A percentile compares a stretch with the other conserved stretches of the same genome.
phyloP scores from a whole-genome alignment of 768 basidiomycete genomes.

The Phylloporus sp. region DNA sequence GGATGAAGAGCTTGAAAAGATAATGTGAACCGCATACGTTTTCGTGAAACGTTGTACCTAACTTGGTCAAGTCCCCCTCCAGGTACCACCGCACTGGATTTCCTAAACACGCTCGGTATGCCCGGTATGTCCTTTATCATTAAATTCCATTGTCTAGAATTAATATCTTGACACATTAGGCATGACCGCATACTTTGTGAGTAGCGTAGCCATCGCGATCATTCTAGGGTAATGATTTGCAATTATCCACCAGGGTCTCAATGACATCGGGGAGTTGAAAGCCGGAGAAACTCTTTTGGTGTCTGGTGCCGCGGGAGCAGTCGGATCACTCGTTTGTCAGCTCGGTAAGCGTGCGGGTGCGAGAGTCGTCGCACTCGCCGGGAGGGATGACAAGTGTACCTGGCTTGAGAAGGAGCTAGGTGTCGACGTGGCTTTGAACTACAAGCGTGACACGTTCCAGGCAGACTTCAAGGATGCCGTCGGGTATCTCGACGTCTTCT shows the following conservation, averaged over 20 bases:
- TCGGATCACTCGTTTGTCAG: conserved; percentile 81
- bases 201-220: conserved; percentile 15
- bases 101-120: conserved; percentile 73
- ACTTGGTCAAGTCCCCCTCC: conserved; percentile 43
- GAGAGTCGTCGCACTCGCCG: conserved; percentile 85
- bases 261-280: conserved; percentile 77
- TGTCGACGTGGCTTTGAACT: conserved; percentile 80
- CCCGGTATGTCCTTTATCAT: conserved; percentile 47
- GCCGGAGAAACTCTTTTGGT: conserved; percentile 82
- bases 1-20: conserved; percentile 46
- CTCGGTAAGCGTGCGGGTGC: conserved; percentile 76
- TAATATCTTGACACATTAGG: conserved; percentile 41
- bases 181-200: conserved; percentile 86
- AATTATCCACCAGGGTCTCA: conserved; percentile 56
- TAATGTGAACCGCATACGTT: conserved; percentile 45
- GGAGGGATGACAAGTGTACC: conserved; percentile 75
- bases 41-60: neutral
- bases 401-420: conserved; percentile 86
- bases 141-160: neutral
- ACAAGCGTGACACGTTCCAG: conserved; percentile 73
- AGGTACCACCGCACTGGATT: conserved; percentile 69
- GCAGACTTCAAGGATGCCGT: conserved; percentile 66
- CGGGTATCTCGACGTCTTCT: conserved; percentile 80
- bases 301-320: conserved; percentile 89
- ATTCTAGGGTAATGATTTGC: conserved; percentile 3